A percentile compares a stretch with the other conserved stretches of the same genome.
phyloP scores from a whole-genome alignment of 345 rosid species.

The Trapa incisa region DNA sequence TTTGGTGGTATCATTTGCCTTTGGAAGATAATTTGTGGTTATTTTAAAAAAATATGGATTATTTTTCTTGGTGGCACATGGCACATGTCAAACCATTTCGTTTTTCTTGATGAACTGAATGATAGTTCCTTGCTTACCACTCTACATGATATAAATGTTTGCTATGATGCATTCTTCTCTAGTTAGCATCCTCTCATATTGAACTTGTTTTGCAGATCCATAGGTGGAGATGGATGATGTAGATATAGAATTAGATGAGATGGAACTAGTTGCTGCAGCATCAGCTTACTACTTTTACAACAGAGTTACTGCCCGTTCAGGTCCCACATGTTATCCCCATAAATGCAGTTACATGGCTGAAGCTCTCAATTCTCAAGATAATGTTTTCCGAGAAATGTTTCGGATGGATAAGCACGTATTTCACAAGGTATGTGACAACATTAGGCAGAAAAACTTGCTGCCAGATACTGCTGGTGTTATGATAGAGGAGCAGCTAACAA shows the following conservation, averaged over 20 bases:
- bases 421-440: slow-evolving; percentile 37
- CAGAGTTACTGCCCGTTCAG: slow-evolving; percentile 32
- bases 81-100: background rate
- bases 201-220: background rate
- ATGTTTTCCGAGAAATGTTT: slow-evolving; percentile 41
- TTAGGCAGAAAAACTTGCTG: slow-evolving; percentile 46
- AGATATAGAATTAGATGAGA: slow-evolving; percentile 67
- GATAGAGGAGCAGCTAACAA: slow-evolving; percentile 70
- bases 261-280: slow-evolving; percentile 75
- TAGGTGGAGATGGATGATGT: slow-evolving; percentile 36
- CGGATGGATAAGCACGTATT: slow-evolving; percentile 73
- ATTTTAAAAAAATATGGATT: background rate
- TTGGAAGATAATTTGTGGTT: background rate
- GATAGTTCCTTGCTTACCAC: no score
- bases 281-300: slow-evolving; percentile 52
- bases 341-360: slow-evolving; percentile 42
- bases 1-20: background rate
- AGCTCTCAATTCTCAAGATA: slow-evolving; percentile 39
- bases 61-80: background rate
- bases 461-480: slow-evolving; percentile 57
- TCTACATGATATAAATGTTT: no score
- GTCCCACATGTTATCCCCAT: slow-evolving; percentile 16
- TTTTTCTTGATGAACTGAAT: no score
- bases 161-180: no score
- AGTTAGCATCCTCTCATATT: no score